Evolutionary conservation across 805 yeast species (phyloP).

Genomic region (Starmerella bombi): DNA sequence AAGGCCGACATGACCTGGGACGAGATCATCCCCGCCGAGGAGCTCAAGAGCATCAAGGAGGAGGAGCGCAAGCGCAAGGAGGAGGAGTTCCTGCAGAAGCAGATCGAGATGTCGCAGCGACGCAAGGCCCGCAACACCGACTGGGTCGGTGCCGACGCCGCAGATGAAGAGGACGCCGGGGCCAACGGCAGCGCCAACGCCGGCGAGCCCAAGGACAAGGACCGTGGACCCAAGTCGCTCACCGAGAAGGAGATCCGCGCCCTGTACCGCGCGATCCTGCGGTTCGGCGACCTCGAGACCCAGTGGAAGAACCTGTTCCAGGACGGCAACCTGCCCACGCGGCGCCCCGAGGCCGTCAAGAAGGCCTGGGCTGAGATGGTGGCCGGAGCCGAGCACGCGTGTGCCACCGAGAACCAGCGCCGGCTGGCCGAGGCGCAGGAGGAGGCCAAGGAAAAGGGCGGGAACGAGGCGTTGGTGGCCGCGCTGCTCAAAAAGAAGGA

Average conservation of each 20-base stretch:
- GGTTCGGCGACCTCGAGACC: conserved; percentile 60
- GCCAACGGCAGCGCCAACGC: conserved; percentile 2
- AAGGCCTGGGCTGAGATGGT: conserved; percentile 64
- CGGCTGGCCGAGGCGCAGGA: conserved; percentile 29
- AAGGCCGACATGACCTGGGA: conserved; percentile 99
- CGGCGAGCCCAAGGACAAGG: conserved; percentile 18
- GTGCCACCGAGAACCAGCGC: conserved; percentile 51
- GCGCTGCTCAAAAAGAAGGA: conserved; percentile 52
- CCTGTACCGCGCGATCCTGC: conserved; percentile 66
- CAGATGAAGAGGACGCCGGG: conserved; percentile 29
- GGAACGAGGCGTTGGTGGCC: conserved; percentile 24
- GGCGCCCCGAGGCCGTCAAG: conserved; percentile 65
- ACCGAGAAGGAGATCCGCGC: conserved; percentile 80
- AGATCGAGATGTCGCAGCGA: conserved; percentile 73
- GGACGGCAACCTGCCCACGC: conserved; percentile 78
- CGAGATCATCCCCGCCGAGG: conserved; percentile 94
- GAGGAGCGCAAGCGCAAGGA: conserved; percentile 80
- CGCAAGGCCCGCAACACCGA: conserved; percentile 58
- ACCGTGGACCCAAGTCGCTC: conserved; percentile 37
- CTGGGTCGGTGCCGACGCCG: conserved; percentile 58
- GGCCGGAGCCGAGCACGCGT: conserved; percentile 45
- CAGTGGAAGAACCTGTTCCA: conserved; percentile 76
- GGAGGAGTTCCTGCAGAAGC: conserved; percentile 76
- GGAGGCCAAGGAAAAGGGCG: conserved; percentile 16
- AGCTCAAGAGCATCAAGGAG: conserved; percentile 72